phyloP scores from a whole-genome alignment of 2,329 filamentous ascomycete genomes.

The Arthrobotrys sphaeroides region DNA sequence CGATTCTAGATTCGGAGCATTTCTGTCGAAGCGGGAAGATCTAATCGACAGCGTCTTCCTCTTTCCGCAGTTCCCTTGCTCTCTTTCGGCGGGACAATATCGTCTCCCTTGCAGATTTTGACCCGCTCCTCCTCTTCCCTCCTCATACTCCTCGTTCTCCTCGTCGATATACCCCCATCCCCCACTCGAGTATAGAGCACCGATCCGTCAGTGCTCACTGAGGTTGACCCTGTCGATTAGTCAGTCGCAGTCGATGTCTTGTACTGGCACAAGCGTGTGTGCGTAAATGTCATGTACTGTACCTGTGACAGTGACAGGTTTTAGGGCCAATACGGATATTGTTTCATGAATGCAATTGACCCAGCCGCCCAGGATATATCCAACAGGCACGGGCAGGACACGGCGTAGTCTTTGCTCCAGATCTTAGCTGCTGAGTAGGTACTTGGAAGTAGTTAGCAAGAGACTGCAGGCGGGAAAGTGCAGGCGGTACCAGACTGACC shows the following conservation, averaged over 20 bases:
- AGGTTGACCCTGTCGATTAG: neutral
- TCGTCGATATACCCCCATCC: no score
- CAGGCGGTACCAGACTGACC: no score
- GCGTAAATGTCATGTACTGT: neutral
- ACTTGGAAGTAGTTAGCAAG: no score
- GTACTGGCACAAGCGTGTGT: neutral
- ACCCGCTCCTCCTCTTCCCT: neutral
- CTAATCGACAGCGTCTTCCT: neutral
- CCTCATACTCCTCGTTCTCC: no score
- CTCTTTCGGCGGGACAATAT: no score
- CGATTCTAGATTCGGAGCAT: slow-evolving; percentile 45
- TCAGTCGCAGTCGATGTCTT: neutral
- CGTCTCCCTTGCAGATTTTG: no score
- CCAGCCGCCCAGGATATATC: neutral
- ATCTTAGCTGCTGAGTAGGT: no score
- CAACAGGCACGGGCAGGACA: neutral
- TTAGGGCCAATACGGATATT: slow-evolving; percentile 43
- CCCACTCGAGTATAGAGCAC: no score
- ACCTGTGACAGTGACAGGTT: slow-evolving; percentile 30
- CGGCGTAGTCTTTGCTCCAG: no score
- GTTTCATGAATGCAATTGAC: slow-evolving; percentile 47
- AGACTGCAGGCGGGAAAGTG: no score
- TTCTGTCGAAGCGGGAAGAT: slow-evolving; percentile 8
- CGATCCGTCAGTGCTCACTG: no score
- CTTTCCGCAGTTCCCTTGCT: neutral